Conservation (phyloP, 805 yeast genomes). For the Candida tammaniensis region DNA sequence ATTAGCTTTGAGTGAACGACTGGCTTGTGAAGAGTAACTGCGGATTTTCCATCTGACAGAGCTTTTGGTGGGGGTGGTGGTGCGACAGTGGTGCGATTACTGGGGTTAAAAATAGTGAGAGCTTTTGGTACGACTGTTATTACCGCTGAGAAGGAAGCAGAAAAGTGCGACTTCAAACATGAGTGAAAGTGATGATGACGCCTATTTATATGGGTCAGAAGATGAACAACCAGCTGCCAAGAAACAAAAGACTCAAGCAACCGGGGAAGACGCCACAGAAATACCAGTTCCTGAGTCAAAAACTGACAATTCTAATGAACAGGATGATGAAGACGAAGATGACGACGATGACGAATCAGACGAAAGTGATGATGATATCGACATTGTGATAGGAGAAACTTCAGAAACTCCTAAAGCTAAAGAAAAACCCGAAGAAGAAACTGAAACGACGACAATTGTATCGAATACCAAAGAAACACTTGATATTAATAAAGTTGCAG, state of each 20-base stretch:
- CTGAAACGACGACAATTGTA: slow-evolving; percentile 38
- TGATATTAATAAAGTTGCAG: slow-evolving; percentile 73
- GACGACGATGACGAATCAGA: slow-evolving; percentile 46
- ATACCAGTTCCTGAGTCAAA: slow-evolving; percentile 14
- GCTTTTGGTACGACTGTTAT: no score
- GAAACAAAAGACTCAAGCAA: slow-evolving; percentile 12
- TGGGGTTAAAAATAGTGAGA: no score
- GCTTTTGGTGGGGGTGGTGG: no score
- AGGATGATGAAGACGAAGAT: slow-evolving; percentile 39
- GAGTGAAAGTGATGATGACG: slow-evolving; percentile 74
- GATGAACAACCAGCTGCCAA: slow-evolving; percentile 27
- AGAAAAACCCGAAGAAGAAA: slow-evolving; percentile 19
- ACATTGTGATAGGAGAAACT: slow-evolving; percentile 64
- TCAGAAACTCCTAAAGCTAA: slow-evolving; percentile 1
- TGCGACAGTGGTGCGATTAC: no score
- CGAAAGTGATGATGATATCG: slow-evolving; percentile 65
- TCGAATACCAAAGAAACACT: slow-evolving; percentile 40
- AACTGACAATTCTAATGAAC: slow-evolving; percentile 37
- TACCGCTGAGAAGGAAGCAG: no score
- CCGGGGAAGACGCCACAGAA: slow-evolving; percentile 13
- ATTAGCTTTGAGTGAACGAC: no score
- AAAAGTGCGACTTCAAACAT: no score
- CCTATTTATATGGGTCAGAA: slow-evolving; percentile 61
- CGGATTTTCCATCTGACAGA: no score
- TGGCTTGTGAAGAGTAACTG: no score